A percentile compares a stretch with the other conserved stretches of the same genome.
phyloP scores from a whole-genome alignment of 148 eudicot genomes.

The Amaranthus cruentus region DNA sequence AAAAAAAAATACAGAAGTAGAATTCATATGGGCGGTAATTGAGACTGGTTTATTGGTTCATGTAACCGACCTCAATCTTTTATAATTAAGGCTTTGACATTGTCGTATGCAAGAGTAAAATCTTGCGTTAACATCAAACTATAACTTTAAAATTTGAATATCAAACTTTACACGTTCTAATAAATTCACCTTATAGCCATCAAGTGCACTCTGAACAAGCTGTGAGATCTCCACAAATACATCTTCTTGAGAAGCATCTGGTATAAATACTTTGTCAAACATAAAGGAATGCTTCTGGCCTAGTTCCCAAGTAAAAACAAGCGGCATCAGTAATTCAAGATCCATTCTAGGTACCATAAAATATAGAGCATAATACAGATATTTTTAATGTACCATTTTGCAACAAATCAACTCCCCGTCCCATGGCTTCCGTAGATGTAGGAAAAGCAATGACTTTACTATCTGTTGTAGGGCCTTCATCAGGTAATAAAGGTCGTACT shows the following conservation, averaged over 20 bases:
- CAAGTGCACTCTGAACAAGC: constrained; percentile 99
- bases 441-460: constrained; percentile 65
- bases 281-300: constrained; percentile 85
- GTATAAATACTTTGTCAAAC: constrained; percentile 85
- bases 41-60: no score
- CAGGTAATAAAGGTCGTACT: constrained; percentile 78
- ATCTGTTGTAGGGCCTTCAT: constrained; percentile 53
- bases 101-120: no score
- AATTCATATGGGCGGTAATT: no score
- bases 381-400: constrained; percentile 59
- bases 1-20: no score
- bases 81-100: no score
- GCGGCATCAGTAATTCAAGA: constrained; percentile 4
- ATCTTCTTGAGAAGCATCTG: constrained; percentile 74
- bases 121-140: neutral
- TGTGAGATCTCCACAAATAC: constrained; percentile 98
- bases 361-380: neutral
- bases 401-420: constrained; percentile 78
- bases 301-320: constrained; percentile 22
- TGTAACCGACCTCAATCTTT: no score
- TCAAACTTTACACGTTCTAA: neutral
- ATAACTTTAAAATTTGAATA: neutral
- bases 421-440: constrained; percentile 59
- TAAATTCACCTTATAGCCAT: constrained; percentile 82
- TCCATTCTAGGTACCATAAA: neutral